These are phyloP conservation scores for Zostera marina DNA, from an alignment of 116 monocot genomes.

Conservation along the genomic window DNA sequence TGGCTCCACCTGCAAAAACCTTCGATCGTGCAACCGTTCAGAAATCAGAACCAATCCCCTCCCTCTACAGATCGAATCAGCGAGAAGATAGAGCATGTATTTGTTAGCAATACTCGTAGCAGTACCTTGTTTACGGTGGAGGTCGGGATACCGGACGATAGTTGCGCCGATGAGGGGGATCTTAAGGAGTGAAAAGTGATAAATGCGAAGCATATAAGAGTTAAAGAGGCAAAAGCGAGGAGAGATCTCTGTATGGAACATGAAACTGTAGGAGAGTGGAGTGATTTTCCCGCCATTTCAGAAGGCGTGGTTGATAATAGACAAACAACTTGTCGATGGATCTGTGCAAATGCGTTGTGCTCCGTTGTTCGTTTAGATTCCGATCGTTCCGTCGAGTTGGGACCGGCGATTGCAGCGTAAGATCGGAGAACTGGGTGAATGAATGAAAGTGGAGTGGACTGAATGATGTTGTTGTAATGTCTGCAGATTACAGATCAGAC, in stretches of 20 bases:
- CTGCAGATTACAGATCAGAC: too few relatives aligned
- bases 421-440: too few relatives aligned
- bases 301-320: too few relatives aligned
- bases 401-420: too few relatives aligned
- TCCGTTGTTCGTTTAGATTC: too few relatives aligned
- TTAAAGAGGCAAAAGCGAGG: constrained; percentile 25
- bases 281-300: constrained; percentile 8
- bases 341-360: too few relatives aligned
- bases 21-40: not conserved
- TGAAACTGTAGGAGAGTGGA: not conserved
- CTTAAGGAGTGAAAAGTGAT: constrained; percentile 31
- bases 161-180: constrained; percentile 10
- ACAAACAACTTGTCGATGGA: too few relatives aligned
- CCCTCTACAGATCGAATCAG: not conserved
- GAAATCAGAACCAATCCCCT: too few relatives aligned
- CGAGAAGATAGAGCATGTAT: not conserved
- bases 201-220: constrained; percentile 38
- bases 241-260: constrained; percentile 11
- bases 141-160: constrained; percentile 1
- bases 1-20: not conserved
- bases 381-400: too few relatives aligned
- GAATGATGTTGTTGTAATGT: too few relatives aligned
- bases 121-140: not conserved
- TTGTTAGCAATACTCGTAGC: not conserved
- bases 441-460: too few relatives aligned